Evolutionary conservation across 768 basidiomycete species (phyloP).

Genomic region (Russula griseocarnosa): DNA sequence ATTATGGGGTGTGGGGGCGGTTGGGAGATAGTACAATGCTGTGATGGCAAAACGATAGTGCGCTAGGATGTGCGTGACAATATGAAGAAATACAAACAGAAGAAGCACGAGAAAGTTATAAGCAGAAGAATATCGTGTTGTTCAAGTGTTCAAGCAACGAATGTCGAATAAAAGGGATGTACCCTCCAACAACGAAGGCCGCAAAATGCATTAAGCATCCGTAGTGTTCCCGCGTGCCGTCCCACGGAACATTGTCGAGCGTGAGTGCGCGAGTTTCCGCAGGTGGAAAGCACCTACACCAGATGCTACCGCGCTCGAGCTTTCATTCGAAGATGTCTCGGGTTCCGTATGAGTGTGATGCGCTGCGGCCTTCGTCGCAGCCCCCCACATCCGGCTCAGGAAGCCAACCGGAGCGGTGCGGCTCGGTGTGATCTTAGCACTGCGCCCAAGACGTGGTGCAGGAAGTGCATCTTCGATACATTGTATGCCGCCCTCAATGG

Average conservation of each 20-base stretch:
- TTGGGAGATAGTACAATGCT: conserved; percentile 20
- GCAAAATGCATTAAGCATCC: conserved; percentile 3
- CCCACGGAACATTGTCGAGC: conserved; percentile 43
- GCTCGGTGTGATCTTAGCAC: conserved; percentile 31
- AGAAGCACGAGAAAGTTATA: conserved; percentile 9
- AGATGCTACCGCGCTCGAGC: conserved; percentile 33
- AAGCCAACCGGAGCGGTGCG: conserved; percentile 43
- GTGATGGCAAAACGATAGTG: conserved; percentile 24
- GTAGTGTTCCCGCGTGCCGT: conserved; percentile 9
- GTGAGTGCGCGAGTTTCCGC: conserved; percentile 44
- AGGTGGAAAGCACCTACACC: conserved; percentile 34
- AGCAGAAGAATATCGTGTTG: conserved; percentile 12
- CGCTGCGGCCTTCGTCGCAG: conserved; percentile 43
- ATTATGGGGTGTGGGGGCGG: neutral
- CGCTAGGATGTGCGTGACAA: conserved; percentile 26
- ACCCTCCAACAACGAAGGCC: conserved; percentile 21
- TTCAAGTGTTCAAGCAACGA: conserved; percentile 23
- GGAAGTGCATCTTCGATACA: conserved; percentile 6
- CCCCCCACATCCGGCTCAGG: conserved; percentile 73
- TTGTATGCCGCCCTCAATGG: conserved; percentile 20
- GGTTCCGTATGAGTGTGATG: conserved; percentile 23
- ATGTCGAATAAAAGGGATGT: conserved; percentile 19
- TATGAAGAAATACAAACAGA: conserved; percentile 12
- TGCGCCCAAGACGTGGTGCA: conserved; percentile 15
- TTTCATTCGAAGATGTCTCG: conserved; percentile 13